Conservation (phyloP, 108 stramenopile genomes). For the Parmales sp. region DNA sequence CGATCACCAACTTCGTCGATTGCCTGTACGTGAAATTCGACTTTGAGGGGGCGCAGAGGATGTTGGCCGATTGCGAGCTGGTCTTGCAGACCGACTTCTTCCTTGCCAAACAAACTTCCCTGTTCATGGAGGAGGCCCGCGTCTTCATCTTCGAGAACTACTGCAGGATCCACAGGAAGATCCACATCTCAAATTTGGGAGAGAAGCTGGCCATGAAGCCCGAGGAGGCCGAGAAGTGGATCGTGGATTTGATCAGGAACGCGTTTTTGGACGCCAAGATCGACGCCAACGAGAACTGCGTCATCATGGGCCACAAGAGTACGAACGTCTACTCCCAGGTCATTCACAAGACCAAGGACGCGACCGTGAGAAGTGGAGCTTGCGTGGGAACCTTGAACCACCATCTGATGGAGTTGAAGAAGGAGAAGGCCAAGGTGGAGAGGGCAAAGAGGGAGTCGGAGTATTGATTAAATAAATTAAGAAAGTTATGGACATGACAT, state of each 20-base stretch:
- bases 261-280: slow-evolving; percentile 90
- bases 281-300: slow-evolving; percentile 81
- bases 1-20: slow-evolving; percentile 90
- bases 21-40: slow-evolving; percentile 92
- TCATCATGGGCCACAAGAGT: slow-evolving; percentile 80
- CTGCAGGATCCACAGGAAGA: slow-evolving; percentile 97
- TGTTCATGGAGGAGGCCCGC: slow-evolving; percentile 96
- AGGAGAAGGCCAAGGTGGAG: slow-evolving; percentile 50
- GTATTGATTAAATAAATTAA: slow-evolving; percentile 12
- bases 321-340: slow-evolving; percentile 79
- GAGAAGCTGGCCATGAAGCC: slow-evolving; percentile 87
- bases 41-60: slow-evolving; percentile 90
- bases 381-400: slow-evolving; percentile 52
- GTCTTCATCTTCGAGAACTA: slow-evolving; percentile 99
- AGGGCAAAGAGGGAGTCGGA: slow-evolving; percentile 41
- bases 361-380: slow-evolving; percentile 69
- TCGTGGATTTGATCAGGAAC: slow-evolving; percentile 93
- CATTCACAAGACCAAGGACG: slow-evolving; percentile 90
- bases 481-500: too few species aligned
- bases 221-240: slow-evolving; percentile 92
- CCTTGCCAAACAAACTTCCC: slow-evolving; percentile 77
- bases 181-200: slow-evolving; percentile 86
- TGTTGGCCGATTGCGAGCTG: slow-evolving; percentile 66
- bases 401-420: slow-evolving; percentile 46
- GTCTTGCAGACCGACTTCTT: slow-evolving; percentile 92